These are phyloP conservation scores for Trichophyton schoenleinii DNA, from an alignment of 2,329 filamentous ascomycete genomes.

Conservation along the genomic window DNA sequence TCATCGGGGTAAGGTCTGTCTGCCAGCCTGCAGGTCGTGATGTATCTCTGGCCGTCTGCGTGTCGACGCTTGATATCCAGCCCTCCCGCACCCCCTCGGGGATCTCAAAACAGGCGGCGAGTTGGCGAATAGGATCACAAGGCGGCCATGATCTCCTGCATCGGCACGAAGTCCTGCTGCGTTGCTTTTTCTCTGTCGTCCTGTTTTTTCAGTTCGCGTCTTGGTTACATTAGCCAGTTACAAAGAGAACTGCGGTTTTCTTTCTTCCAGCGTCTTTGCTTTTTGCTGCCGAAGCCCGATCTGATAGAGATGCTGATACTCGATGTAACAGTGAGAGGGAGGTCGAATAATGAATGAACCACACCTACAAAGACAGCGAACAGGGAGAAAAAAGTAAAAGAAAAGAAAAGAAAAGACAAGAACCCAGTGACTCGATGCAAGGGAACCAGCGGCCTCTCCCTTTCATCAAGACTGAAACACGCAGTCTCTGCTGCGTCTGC, in stretches of 20 bases:
- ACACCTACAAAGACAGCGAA: background rate
- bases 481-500: background rate
- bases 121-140: background rate
- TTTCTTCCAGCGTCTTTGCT: background rate
- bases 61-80: too few species aligned
- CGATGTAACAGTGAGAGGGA: background rate
- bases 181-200: background rate
- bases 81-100: background rate
- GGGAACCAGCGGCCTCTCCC: background rate
- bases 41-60: too few species aligned
- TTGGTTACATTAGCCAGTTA: background rate
- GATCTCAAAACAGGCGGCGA: background rate
- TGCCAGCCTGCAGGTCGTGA: too few species aligned
- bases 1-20: too few species aligned
- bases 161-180: background rate
- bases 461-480: conserved; percentile 2
- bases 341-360: background rate
- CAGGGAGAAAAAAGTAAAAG: background rate
- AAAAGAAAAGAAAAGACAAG: background rate
- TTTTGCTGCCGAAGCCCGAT: conserved; percentile 1
- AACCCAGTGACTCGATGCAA: background rate
- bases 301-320: background rate
- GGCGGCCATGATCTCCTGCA: conserved; percentile 1
- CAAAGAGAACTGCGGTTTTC: background rate
- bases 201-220: background rate